A percentile compares a stretch with the other conserved stretches of the same genome.
These are phyloP conservation scores for Penicillium sp. DNA, from an alignment of 2,329 filamentous ascomycete genomes.

Conservation along the genomic window DNA sequence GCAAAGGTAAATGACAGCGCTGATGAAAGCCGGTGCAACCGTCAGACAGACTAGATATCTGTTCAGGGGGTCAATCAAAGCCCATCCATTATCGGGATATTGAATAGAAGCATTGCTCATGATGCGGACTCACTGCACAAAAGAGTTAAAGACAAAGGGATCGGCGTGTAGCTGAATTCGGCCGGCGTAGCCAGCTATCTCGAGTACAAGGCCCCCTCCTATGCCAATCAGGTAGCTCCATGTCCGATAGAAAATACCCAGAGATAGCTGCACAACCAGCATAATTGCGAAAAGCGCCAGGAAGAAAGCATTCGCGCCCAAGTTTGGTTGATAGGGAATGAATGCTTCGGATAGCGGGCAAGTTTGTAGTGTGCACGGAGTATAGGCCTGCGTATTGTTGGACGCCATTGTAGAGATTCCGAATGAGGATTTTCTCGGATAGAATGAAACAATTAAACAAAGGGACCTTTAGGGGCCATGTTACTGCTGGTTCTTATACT, in stretches of 20 bases:
- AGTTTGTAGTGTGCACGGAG: constrained; percentile 1
- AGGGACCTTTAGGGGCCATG: too few relatives aligned
- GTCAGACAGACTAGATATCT: constrained; percentile 4
- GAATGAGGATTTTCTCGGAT: neutral
- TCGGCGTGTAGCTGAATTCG: neutral
- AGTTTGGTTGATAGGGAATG: neutral
- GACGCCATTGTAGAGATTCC: neutral
- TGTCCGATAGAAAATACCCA: neutral
- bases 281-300: neutral
- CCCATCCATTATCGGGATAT: neutral
- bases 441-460: too few relatives aligned
- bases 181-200: constrained; percentile 1
- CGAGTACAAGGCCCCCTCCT: neutral
- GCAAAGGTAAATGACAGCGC: constrained; percentile 1
- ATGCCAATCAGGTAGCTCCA: constrained; percentile 1
- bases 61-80: neutral
- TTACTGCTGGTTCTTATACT: neutral
- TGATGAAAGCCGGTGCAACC: neutral
- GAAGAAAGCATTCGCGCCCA: neutral
- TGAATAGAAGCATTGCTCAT: too few relatives aligned
- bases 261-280: neutral
- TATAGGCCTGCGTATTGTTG: neutral
- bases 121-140: neutral
- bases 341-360: neutral
- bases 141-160: neutral